Evolutionary conservation across 1,284 basidiomycete genomes (phyloP), one percentile per base, ranked within the genome.

Genomic region (Gomphus bonarii): DNA sequence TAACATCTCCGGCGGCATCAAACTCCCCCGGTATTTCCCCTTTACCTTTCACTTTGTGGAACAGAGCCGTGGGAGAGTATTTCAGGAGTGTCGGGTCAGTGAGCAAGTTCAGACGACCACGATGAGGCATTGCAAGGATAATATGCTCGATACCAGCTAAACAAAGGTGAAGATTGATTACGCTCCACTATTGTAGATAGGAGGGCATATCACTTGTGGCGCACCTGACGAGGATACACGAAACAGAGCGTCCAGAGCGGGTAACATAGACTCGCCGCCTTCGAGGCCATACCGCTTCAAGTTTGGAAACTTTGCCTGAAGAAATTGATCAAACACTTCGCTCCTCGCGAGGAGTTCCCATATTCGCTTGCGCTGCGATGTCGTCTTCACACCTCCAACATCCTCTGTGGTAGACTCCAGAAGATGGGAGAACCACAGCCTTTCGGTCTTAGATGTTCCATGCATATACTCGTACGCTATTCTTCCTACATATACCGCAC

Each of bases 391-490:
- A 42, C 36, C 69, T 53, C 36, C 46, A 43, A 55, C n/a, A 11
- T 66, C 64, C 30, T 67, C 66, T 1, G 70, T 67, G 51, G 79
- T 75, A 0, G 82, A 83, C 68, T 95, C 91, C 11, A 95, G 75
- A 16, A 89, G 73, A 64, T 88, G 85, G 1, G 88, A 85, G 70
- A 93, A 92, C 89, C 90, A 93, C 7, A 88, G 73, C 0, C 88
- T 76, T 69, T 91, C 88, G 0, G 81, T 83, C 71, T 89, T 89
- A 52, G 78, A 82, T 0, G 85, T 85, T 8, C 87, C 85, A 68
- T 91, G 87, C 87, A 90, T 91, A 65, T 87, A 94, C 77, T 95
- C 91, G 66, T 92, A 91, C 1, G 88, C 91, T 63, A 95, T 87
- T 28, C 81, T 80, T 3, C 84, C 88, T 33, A 90, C 86, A 65